Conservation (phyloP, 106 monocot genomes). For the Agapanthus africanus region DNA sequence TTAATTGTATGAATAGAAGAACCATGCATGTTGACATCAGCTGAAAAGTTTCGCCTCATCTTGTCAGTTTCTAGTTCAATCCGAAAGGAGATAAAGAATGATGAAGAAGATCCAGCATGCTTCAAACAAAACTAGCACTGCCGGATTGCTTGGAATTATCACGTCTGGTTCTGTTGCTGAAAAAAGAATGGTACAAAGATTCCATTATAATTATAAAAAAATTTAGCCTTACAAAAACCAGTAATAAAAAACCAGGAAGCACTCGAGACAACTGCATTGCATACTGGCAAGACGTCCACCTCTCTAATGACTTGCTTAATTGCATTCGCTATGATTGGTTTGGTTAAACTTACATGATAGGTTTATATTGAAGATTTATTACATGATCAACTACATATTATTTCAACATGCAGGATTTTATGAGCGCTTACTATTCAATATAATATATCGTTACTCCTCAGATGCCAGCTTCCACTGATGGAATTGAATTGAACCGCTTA, state of each 20-base stretch:
- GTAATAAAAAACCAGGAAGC: background rate
- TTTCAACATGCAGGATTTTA: background rate
- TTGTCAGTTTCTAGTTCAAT: background rate
- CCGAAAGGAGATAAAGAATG: background rate
- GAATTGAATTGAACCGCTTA: background rate
- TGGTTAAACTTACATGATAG: too few species aligned
- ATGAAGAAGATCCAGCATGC: background rate
- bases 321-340: too few species aligned
- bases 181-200: background rate
- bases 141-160: background rate
- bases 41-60: background rate
- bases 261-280: background rate
- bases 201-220: background rate
- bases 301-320: too few species aligned
- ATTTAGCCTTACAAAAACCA: background rate
- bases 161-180: constrained; percentile 23
- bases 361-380: too few species aligned
- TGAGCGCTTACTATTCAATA: background rate
- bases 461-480: background rate
- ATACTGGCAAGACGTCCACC: background rate
- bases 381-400: too few species aligned
- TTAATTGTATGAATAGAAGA: background rate
- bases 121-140: background rate
- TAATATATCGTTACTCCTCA: background rate
- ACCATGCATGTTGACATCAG: constrained; percentile 2